Evolutionary conservation across 306 rosid genomes (phyloP).

Genomic region (Dryas octopetala): DNA sequence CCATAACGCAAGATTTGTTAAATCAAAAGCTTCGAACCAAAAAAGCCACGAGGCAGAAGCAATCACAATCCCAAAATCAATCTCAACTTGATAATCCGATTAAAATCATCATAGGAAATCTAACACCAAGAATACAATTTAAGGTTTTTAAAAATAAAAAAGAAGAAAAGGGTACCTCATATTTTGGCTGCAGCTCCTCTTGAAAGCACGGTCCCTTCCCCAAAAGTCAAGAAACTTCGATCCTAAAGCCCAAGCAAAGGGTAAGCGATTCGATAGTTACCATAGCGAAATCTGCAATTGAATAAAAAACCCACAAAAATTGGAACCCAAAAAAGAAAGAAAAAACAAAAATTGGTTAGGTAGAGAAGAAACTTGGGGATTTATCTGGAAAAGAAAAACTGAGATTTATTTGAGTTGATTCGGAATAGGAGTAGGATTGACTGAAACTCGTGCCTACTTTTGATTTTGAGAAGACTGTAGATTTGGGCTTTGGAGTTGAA

Average conservation of each 20-base stretch:
- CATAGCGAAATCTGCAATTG: conserved; percentile 3
- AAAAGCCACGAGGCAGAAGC: neutral
- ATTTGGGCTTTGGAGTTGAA: conserved; percentile 10
- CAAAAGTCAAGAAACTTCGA: conserved; percentile 19
- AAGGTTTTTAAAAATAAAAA: neutral
- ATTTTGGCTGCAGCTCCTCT: neutral
- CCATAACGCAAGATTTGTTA: neutral
- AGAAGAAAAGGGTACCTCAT: conserved; percentile 24
- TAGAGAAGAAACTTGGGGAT: conserved; percentile 16
- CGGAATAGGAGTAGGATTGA: conserved; percentile 1
- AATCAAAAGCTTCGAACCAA: neutral
- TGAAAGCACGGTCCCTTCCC: neutral
- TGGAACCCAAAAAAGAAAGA: neutral
- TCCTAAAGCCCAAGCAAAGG: conserved; percentile 22
- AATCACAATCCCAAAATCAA: conserved; percentile 2
- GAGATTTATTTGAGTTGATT: neutral
- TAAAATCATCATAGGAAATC: neutral
- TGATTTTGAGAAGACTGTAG: neutral
- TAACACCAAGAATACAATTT: neutral
- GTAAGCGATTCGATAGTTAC: conserved; percentile 23
- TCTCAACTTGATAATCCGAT: neutral
- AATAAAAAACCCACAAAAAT: neutral
- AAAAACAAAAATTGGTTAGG: neutral
- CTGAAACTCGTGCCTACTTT: neutral
- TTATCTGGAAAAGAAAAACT: neutral